Conservation (phyloP, 352 stramenopile genomes). For the Pythium apleroticum region DNA sequence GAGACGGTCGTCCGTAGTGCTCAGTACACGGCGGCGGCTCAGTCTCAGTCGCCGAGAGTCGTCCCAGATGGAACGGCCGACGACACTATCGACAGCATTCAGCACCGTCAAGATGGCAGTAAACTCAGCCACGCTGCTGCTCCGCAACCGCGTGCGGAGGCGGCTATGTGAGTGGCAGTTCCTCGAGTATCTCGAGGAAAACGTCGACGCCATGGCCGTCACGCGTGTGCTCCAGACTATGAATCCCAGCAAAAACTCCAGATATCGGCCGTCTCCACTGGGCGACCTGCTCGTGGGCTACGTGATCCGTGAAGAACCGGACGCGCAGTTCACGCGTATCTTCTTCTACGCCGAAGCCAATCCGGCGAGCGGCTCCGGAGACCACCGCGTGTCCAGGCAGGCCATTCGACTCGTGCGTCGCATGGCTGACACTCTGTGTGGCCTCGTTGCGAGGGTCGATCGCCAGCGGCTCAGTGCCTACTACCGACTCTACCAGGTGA, state of each 20-base stretch:
- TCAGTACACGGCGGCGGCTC: neutral
- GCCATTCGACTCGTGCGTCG: conserved; percentile 4
- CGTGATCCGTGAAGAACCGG: conserved; percentile 55
- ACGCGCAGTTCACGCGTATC: conserved; percentile 57
- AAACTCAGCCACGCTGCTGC: conserved; percentile 56
- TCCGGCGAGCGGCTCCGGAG: neutral
- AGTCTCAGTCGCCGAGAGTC: neutral
- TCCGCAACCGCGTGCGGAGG: conserved; percentile 45
- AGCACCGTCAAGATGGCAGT: conserved; percentile 39
- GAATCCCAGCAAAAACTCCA: conserved; percentile 18
- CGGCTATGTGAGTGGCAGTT: conserved; percentile 57
- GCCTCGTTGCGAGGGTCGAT: conserved; percentile 17
- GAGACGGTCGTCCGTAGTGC: neutral
- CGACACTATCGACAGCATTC: conserved; percentile 12
- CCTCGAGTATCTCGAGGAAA: conserved; percentile 59
- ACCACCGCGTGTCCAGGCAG: neutral
- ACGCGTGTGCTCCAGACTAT: conserved; percentile 66
- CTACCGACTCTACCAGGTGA: conserved; percentile 5
- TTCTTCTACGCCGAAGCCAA: conserved; percentile 53
- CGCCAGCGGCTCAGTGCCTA: conserved; percentile 18
- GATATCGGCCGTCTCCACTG: conserved; percentile 17
- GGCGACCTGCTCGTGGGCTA: conserved; percentile 55
- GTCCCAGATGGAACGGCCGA: conserved; percentile 3
- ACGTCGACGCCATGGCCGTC: conserved; percentile 49
- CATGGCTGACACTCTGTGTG: conserved; percentile 18